Evolutionary conservation across 2,329 filamentous ascomycete species (phyloP), one percentile per base, ranked within the genome.

Genomic region (Talaromyces islandicus): DNA sequence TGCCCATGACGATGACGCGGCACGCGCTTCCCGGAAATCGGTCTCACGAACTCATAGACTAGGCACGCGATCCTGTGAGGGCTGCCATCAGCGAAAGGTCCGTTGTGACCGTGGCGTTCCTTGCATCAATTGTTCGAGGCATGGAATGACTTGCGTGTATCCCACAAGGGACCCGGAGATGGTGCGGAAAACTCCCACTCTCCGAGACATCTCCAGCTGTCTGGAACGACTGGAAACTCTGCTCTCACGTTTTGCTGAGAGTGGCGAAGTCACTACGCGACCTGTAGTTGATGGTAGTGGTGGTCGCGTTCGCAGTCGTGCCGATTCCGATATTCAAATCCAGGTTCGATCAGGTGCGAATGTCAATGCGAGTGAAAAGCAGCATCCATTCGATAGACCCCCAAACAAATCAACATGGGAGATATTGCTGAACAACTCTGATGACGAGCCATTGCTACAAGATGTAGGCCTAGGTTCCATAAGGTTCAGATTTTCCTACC

Each of bases 1-100:
- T 7, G 51, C 48, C 24, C 24, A 55, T 10, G 38, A 50, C 10
- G 54, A 57, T 7, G 56, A 52, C 4, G 14, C 35, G 50, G 6
- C 19, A 29, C 48, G 52, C 14, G n/a, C n/a, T n/a, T 29, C 56
- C 38, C 56, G 41, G 30, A 29, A 61, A 25, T 41, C 60, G 17
- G 54, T 43, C 41, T 7, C 21, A 30, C 60, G 43, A 38, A 56
- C 17, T 32, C 32, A 55, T 41, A 63, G 30, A 38, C 25, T 51
- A 46, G 56, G 27, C 4, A 57, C 56, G 21, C 63, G 64, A 11
- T 65, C 65, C 27, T 67, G 65, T 62, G 56, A 56, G 53, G 61
- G 51, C 50, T 70, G 69, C 55, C 66, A 68, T 57, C 67, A 64
- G 52, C 67, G 69, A 25, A 70, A 70, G 60, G 61, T 70, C 19